phyloP scores from a whole-genome alignment of 2,329 filamentous ascomycete genomes.

The Colletotrichum lindemuthianum region DNA sequence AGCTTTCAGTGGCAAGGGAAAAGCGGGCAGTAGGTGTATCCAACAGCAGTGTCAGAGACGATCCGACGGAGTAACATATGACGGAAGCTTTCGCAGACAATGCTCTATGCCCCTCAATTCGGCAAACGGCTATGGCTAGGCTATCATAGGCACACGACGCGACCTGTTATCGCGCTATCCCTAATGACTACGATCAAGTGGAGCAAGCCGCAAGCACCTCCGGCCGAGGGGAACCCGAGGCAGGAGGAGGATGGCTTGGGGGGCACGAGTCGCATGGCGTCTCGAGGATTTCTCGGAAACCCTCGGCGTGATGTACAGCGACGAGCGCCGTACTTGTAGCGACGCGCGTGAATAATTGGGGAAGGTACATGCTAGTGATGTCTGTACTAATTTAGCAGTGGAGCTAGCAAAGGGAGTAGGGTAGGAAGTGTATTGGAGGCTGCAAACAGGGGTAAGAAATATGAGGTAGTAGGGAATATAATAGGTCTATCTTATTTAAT shows the following conservation, averaged over 20 bases:
- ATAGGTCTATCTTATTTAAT: too few relatives aligned
- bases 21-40: constrained; percentile 26
- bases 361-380: too few relatives aligned
- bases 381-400: too few relatives aligned
- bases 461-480: too few relatives aligned
- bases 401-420: too few relatives aligned
- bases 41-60: constrained; percentile 7
- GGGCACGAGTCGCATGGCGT: constrained; percentile 5
- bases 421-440: too few relatives aligned
- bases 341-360: too few relatives aligned
- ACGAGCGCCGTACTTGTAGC: background rate
- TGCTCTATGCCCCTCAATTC: constrained; percentile 31
- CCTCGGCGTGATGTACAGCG: constrained; percentile 33
- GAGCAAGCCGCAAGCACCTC: constrained; percentile 32
- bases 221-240: constrained; percentile 43
- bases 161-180: constrained; percentile 30
- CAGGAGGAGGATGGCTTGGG: constrained; percentile 21
- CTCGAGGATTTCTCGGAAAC: constrained; percentile 38
- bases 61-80: background rate
- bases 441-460: too few relatives aligned
- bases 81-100: constrained; percentile 26
- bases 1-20: constrained; percentile 1
- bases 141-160: constrained; percentile 27
- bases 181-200: constrained; percentile 32
- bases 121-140: constrained; percentile 21